Evolutionary conservation across 2,329 filamentous ascomycete species (phyloP).

Genomic region (Botrytis medusae): DNA sequence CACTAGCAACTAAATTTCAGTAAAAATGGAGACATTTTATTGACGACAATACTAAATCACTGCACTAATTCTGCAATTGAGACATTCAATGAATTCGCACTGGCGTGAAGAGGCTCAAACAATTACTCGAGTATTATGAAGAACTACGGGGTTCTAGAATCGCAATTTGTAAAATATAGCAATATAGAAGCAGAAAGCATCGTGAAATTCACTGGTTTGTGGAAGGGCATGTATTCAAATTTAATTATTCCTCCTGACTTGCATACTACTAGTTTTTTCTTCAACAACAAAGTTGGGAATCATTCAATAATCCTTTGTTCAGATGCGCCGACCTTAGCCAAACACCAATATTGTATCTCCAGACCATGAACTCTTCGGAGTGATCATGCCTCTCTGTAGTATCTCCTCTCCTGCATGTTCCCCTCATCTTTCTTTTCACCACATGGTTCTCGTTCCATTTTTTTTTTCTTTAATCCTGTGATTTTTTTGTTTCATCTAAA

Average conservation of each 20-base stretch:
- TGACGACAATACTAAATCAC: not conserved
- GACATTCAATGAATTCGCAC: not conserved
- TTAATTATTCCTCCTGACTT: not conserved
- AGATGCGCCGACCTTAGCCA: not conserved
- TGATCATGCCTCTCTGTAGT: not conserved
- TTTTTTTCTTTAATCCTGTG: not conserved
- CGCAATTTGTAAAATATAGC: not conserved
- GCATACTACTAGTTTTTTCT: not conserved
- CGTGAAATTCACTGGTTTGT: not conserved
- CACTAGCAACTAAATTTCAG: not conserved
- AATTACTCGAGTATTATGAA: not conserved
- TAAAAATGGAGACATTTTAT: not conserved
- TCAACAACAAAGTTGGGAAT: conserved; percentile 3
- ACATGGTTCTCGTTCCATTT: not conserved
- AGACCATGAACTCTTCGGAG: not conserved
- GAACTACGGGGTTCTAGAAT: not conserved
- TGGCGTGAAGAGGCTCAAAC: not conserved
- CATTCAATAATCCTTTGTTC: not conserved
- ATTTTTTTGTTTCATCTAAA: not conserved
- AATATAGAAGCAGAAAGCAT: not conserved
- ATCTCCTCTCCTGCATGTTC: not conserved
- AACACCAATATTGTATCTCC: not conserved
- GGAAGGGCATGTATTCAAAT: not conserved
- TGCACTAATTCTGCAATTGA: not conserved
- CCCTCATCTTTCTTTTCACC: not conserved